Percentiles rank a stretch among this genome's conserved stretches.
Evolutionary conservation across 208 protist genomes (phyloP).

Genomic region (Naegleria lovaniensis): DNA sequence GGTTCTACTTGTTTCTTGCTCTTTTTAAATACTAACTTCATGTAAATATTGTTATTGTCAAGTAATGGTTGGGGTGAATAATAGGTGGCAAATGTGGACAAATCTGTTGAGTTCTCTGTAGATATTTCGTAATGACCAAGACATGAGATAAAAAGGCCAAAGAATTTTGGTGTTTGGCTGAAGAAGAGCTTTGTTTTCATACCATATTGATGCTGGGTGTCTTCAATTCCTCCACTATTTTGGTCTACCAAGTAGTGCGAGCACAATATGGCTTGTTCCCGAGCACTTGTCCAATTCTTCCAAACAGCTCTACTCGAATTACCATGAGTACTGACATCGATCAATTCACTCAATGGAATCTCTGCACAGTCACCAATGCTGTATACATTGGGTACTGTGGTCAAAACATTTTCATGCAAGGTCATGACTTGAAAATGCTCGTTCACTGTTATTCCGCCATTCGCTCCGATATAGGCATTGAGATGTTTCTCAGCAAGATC

Average conservation of each 20-base stretch:
- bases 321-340: not conserved
- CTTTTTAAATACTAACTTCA: not conserved
- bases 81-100: no score
- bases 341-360: not conserved
- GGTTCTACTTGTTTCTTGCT: not conserved
- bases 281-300: conserved; percentile 7
- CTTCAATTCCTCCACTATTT: not conserved
- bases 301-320: not conserved
- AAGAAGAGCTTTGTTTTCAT: not conserved
- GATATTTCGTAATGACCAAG: not conserved
- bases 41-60: not conserved
- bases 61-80: no score
- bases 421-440: not conserved
- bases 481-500: not conserved
- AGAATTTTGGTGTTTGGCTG: conserved; percentile 10
- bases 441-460: conserved; percentile 7
- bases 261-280: not conserved
- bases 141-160: not conserved
- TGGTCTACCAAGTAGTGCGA: not conserved
- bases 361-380: conserved; percentile 7
- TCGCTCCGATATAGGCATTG: not conserved
- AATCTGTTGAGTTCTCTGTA: not conserved
- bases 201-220: not conserved
- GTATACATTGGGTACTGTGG: not conserved
- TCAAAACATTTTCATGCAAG: not conserved